Percentiles rank a stretch among this genome's conserved stretches.
These are phyloP conservation scores for Mortierella sp. DNA, from an alignment of 371 early-diverging fungal genomes.

Conservation along the genomic window DNA sequence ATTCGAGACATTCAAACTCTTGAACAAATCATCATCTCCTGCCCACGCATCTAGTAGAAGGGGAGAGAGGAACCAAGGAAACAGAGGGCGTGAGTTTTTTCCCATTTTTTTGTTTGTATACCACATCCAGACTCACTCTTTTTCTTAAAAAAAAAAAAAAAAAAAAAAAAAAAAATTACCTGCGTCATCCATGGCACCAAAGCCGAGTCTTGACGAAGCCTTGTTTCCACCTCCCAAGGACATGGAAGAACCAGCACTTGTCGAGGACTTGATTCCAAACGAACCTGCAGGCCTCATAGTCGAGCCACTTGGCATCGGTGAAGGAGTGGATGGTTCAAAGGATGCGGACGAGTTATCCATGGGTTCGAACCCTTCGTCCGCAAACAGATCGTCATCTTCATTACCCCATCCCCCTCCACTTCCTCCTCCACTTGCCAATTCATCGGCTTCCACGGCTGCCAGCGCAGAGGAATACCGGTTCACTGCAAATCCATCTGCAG, in stretches of 20 bases:
- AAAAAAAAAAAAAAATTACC: neutral
- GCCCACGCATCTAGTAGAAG: conserved; percentile 40
- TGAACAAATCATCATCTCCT: conserved; percentile 44
- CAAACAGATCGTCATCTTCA: conserved; percentile 47
- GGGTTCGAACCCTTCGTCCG: conserved; percentile 41
- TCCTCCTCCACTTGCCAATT: conserved; percentile 6
- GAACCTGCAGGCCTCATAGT: conserved; percentile 25
- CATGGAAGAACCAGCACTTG: conserved; percentile 32
- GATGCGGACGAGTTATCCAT: conserved; percentile 16
- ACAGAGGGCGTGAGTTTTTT: neutral
- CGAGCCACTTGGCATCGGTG: conserved; percentile 28
- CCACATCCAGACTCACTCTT: neutral
- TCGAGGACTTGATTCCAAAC: conserved; percentile 6
- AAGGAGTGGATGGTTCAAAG: conserved; percentile 34
- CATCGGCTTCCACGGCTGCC: conserved; percentile 46
- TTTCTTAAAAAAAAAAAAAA: neutral
- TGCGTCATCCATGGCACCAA: conserved; percentile 34
- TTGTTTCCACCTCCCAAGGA: conserved; percentile 30
- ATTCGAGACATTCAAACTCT: conserved; percentile 20
- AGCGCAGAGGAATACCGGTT: conserved; percentile 50
- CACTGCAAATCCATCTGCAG: conserved; percentile 28
- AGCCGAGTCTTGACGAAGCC: conserved; percentile 26
- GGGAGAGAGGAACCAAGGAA: neutral
- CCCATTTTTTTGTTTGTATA: neutral
- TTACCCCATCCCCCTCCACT: conserved; percentile 32